These are phyloP conservation scores for Rhododendron mucronatum DNA, from an alignment of 148 eudicot species.

Conservation along the genomic window DNA sequence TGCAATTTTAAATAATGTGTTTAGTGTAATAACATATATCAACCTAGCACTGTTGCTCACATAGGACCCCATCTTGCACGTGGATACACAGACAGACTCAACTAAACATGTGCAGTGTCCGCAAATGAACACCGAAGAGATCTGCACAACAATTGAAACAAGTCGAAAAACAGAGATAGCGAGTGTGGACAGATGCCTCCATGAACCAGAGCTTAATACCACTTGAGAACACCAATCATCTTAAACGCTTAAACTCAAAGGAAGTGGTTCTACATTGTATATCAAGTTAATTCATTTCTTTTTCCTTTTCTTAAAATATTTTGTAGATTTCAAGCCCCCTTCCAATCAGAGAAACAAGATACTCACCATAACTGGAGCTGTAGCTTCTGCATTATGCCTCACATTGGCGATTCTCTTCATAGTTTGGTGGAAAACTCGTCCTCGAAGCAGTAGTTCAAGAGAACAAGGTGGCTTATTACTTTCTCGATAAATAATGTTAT, in stretches of 20 bases:
- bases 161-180: too few relatives aligned
- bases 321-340: constrained; percentile 36
- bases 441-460: constrained; percentile 28
- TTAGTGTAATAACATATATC: neutral
- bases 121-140: too few relatives aligned
- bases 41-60: neutral
- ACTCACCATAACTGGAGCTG: constrained; percentile 23
- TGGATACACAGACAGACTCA: too few relatives aligned
- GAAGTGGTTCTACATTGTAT: too few relatives aligned
- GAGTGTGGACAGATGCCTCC: too few relatives aligned
- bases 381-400: constrained; percentile 23
- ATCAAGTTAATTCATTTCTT: neutral
- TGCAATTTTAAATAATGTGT: neutral
- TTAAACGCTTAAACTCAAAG: too few relatives aligned
- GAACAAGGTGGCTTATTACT: constrained; percentile 41
- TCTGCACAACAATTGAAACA: too few relatives aligned
- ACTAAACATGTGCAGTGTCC: too few relatives aligned
- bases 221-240: too few relatives aligned
- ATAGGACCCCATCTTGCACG: too few relatives aligned
- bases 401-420: constrained; percentile 14
- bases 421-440: constrained; percentile 30
- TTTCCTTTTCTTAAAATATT: neutral
- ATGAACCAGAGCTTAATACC: too few relatives aligned
- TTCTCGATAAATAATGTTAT: neutral
- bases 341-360: constrained; percentile 16